These are phyloP conservation scores for Ailanthus altissimus DNA, from an alignment of 345 rosid genomes.

Conservation along the genomic window DNA sequence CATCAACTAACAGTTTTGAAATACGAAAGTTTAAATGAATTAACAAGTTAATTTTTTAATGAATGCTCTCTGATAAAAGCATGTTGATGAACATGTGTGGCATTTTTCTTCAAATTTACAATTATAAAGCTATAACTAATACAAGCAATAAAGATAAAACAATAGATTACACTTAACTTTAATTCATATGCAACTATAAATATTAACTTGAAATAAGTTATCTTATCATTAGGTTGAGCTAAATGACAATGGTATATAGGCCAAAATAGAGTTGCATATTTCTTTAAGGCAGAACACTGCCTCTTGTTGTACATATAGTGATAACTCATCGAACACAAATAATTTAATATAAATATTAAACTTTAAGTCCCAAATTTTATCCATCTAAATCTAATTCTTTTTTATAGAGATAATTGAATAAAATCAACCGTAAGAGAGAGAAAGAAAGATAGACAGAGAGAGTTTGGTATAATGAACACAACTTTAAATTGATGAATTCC, in stretches of 20 bases:
- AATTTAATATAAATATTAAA: not conserved
- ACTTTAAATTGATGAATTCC: slow-evolving; percentile 92
- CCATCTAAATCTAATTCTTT: not conserved
- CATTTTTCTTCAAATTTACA: too few relatives aligned
- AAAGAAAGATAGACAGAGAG: slow-evolving; percentile 4
- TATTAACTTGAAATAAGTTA: too few relatives aligned
- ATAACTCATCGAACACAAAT: not conserved
- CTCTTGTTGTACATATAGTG: not conserved
- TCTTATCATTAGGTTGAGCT: not conserved
- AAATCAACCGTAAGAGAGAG: not conserved
- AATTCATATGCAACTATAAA: too few relatives aligned
- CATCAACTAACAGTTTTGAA: too few relatives aligned
- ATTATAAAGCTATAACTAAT: too few relatives aligned
- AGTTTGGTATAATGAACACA: slow-evolving; percentile 12
- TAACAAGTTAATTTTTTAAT: too few relatives aligned
- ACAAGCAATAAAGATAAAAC: too few relatives aligned
- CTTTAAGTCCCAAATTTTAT: not conserved
- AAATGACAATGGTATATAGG: not conserved
- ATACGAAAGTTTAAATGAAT: too few relatives aligned
- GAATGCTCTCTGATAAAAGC: too few relatives aligned
- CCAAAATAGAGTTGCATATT: not conserved
- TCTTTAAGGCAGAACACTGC: not conserved
- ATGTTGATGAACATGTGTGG: too few relatives aligned
- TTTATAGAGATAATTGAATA: not conserved
- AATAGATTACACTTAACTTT: too few relatives aligned